Base-by-base conservation (phyloP, 2,329 filamentous ascomycete species). In the Hortaea werneckii region DNA sequence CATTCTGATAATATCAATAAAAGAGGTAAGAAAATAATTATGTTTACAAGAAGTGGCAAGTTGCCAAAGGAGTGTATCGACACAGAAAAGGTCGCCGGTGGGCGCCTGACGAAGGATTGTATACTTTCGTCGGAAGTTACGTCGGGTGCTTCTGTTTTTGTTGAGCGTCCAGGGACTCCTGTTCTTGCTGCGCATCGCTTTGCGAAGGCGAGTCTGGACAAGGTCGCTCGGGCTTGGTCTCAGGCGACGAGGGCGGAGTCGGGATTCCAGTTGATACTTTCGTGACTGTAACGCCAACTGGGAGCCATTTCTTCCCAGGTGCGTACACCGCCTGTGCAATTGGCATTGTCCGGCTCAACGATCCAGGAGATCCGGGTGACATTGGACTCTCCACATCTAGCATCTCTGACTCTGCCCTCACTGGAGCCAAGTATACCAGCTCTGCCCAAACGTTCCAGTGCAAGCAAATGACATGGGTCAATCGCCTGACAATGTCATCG, bases 401-500 rank as follows among this genome's bases (percentile, higher is more conserved):
- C 39, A 37, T 47, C 7, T 34, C 30, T 12, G 42, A 38, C 11
- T 54, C 49, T 28, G 52, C 42, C 8, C 43, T 40, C 29, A 44
- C 32, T 8, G 41, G 45, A 5, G 53, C 50, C 7, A 59, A 52
- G 60, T 95, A 95, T 8, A 84, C 79, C 44, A 94, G 71, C 2
- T 79, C 78, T 1, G 78, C 77, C 87, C 89, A 96, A 3, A 95
- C 83, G 41, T 86, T 78, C 88, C 89, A 95, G 65, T 95, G 88
- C 26, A 96, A 69, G 5, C 92, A 75, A 9, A 85, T 80, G 40
- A 95, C 79, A 59, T 95, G 90, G 5, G 87, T 83, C 42, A 95
- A 74, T 40, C 86, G 80, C 39, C 81, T 82, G 1, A 86, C 80
- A 62, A 95, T 78, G 48, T 87, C 82, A 20, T 59, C 55, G 28